Evolutionary conservation across 176 grass and related monocot genomes (phyloP), one percentile per base, ranked within the genome.

Genomic region (Saccharum spontaneum): DNA sequence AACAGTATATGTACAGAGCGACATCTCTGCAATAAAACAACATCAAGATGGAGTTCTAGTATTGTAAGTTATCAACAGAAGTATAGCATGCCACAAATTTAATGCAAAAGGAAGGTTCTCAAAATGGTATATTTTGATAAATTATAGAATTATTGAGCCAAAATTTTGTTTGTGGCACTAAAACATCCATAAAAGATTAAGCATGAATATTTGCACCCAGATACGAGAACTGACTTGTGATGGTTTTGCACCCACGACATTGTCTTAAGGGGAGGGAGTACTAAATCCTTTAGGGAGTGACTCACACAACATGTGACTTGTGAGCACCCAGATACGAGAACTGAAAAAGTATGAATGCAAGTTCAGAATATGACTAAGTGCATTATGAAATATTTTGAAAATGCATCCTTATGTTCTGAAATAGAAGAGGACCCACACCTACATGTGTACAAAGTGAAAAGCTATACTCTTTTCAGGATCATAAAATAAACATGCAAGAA

Each of bases 121-220:
- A 41, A 66, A 69, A 57, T 37, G 20, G 4, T 72, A 12, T 43
- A 62, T 62, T 66, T 83, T 28, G 40, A 10, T 38, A 75, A 75
- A 31, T 23, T 12, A 34, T 26, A 26, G 3, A 63, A 49, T 34
- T 50, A 63, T 75, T 73, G 40, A 72, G 15, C 39, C 31, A 73
- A 65, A 72, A 8, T 14, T 24, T 63, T 31, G 3, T 30, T 50
- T 26, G 26, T 12, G 14, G 6, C 38, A 31, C n/a, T 55, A 67
- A 77, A 76, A 22, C 12, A 68, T 31, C 5, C 63, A 59, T 67
- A 77, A 34, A 28, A 79, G 50, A 72, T 40, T 65, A 86, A 73
- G 15, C 2, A 49, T 49, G 10, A n/a, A 60, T 48, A 63, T 36
- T 69, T 23, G n/a, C 22, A 59, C 17, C 38, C 49, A 18, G 49